These are phyloP conservation scores for Micromonas commoda DNA, from an alignment of 139 green algal genomes.

Conservation along the genomic window DNA sequence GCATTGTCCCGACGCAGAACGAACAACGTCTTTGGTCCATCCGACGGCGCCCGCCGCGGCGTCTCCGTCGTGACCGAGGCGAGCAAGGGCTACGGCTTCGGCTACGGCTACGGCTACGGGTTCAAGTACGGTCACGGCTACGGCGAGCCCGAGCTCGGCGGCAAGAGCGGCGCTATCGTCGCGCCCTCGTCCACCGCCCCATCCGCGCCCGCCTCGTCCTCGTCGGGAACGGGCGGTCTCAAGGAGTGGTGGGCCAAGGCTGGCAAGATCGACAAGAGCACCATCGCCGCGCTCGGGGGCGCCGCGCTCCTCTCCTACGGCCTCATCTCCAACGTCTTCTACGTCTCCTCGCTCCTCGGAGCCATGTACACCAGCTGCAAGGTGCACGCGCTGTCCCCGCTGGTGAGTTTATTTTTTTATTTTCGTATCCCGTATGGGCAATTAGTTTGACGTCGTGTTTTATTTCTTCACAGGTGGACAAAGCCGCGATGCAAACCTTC, in stretches of 20 bases:
- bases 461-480: too few relatives aligned
- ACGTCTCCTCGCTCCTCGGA: slow-evolving; percentile 24
- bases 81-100: neutral
- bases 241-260: slow-evolving; percentile 9
- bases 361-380: slow-evolving; percentile 20
- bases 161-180: neutral
- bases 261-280: slow-evolving; percentile 26
- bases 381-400: slow-evolving; percentile 9
- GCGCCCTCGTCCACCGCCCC: neutral
- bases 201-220: neutral
- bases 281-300: slow-evolving; percentile 20
- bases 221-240: neutral
- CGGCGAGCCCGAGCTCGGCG: neutral
- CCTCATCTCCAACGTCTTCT: slow-evolving; percentile 33
- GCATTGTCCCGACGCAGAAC: neutral
- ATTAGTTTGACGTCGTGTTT: too few relatives aligned
- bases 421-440: too few relatives aligned
- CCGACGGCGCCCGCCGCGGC: neutral
- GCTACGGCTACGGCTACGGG: neutral
- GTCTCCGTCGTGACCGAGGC: neutral
- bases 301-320: slow-evolving; percentile 30
- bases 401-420: too few relatives aligned
- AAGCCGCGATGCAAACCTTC: slow-evolving; percentile 49
- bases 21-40: too few relatives aligned
- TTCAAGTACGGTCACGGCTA: neutral